phyloP scores from a whole-genome alignment of 495 filamentous ascomycete species.

The Darksidea phi region DNA sequence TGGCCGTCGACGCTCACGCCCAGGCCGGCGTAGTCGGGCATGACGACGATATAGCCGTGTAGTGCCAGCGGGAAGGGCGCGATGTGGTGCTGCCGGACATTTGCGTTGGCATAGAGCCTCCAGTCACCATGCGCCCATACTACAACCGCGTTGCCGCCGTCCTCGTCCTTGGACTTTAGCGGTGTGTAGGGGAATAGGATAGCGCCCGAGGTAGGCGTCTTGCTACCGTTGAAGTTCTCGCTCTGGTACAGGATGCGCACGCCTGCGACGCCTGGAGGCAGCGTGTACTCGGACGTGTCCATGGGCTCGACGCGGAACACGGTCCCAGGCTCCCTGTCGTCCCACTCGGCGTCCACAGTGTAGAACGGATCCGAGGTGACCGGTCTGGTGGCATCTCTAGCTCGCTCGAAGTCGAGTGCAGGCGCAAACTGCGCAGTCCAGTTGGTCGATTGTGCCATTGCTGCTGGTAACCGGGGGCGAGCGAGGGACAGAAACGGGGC shows the following conservation, averaged over 20 bases:
- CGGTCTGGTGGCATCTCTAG: too few relatives aligned
- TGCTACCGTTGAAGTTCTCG: constrained; percentile 47
- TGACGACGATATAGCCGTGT: neutral
- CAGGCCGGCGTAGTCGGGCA: neutral
- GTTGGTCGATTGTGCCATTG: too few relatives aligned
- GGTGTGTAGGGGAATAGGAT: constrained; percentile 54
- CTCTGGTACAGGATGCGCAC: constrained; percentile 49
- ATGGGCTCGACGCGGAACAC: too few relatives aligned
- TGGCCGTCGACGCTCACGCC: neutral
- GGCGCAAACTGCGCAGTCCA: too few relatives aligned
- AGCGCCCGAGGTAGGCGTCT: constrained; percentile 52
- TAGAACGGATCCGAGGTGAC: too few relatives aligned
- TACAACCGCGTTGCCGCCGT: neutral
- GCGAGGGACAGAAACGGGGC: too few relatives aligned
- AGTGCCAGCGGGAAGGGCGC: neutral
- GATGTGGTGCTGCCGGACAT: neutral
- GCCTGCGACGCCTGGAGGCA: neutral
- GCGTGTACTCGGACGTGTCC: neutral
- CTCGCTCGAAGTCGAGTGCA: too few relatives aligned
- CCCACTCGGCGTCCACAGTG: too few relatives aligned
- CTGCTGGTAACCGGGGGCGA: too few relatives aligned
- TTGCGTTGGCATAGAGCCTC: neutral
- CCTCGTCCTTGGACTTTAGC: constrained; percentile 18
- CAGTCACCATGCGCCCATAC: neutral
- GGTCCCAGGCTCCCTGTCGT: too few relatives aligned